A percentile compares a stretch with the other conserved stretches of the same genome.
phyloP scores from a whole-genome alignment of 305 asterid species.

The Plantago rigida region DNA sequence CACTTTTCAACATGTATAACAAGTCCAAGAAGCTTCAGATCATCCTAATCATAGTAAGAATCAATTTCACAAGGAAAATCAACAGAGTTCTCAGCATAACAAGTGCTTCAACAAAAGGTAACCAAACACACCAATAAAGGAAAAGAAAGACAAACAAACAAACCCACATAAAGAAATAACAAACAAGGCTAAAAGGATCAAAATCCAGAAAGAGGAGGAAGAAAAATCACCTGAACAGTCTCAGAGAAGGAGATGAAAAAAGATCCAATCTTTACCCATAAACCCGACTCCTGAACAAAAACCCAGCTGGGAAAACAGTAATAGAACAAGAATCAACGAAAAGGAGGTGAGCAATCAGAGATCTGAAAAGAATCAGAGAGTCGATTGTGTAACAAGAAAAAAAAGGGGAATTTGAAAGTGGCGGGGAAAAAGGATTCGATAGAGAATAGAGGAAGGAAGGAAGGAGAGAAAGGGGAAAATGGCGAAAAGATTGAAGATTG shows the following conservation, averaged over 20 bases:
- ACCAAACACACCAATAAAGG: neutral
- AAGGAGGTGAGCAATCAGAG: neutral
- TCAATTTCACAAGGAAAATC: neutral
- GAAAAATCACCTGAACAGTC: neutral
- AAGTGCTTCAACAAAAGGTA: neutral
- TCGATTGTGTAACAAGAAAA: neutral
- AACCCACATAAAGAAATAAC: constrained; percentile 14
- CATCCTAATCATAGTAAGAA: no score
- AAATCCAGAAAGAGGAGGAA: neutral
- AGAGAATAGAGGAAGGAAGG: constrained; percentile 28
- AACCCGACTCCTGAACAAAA: neutral
- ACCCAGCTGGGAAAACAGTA: constrained; percentile 1
- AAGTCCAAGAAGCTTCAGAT: no score
- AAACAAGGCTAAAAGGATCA: constrained; percentile 14
- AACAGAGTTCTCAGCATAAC: neutral
- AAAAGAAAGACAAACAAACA: neutral
- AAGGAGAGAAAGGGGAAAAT: constrained; percentile 19
- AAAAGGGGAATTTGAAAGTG: constrained; percentile 46
- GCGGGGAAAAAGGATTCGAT: constrained; percentile 62
- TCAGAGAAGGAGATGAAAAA: neutral
- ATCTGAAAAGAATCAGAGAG: neutral
- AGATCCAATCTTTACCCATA: neutral
- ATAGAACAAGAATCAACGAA: neutral
- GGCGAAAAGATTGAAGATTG: constrained; percentile 1
- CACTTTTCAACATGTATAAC: no score